phyloP scores from a whole-genome alignment of 148 eudicot species.

The Rhododendron mucronatum region DNA sequence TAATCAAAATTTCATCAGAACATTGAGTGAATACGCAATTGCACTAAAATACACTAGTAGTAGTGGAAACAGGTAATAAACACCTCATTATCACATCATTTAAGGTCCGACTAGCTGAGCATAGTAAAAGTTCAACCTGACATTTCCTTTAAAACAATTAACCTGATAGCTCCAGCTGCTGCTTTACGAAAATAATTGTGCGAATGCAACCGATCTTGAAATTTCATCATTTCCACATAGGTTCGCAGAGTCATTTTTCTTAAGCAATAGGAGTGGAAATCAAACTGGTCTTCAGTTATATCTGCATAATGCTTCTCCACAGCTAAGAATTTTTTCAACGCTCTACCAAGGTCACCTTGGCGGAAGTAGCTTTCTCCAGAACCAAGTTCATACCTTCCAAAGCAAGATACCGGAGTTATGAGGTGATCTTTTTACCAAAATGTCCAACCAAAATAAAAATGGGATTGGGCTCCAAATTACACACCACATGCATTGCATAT shows the following conservation, averaged over 20 bases:
- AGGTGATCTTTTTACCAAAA: background rate
- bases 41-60: background rate
- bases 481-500: slow-evolving; percentile 99
- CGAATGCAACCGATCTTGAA: slow-evolving; percentile 95
- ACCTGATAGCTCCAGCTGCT: slow-evolving; percentile 62
- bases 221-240: slow-evolving; percentile 88
- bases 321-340: slow-evolving; percentile 85
- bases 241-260: slow-evolving; percentile 96
- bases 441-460: background rate
- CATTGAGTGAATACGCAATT: background rate
- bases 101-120: background rate
- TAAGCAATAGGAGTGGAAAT: slow-evolving; percentile 95
- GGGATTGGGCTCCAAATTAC: slow-evolving; percentile 2
- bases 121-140: background rate
- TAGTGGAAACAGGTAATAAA: background rate
- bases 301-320: slow-evolving; percentile 99
- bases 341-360: slow-evolving; percentile 92
- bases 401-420: background rate
- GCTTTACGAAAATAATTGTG: slow-evolving; percentile 92
- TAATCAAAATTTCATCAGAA: background rate
- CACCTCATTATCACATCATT: slow-evolving; percentile 2
- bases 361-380: slow-evolving; percentile 98
- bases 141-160: background rate
- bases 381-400: slow-evolving; percentile 89
- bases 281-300: slow-evolving; percentile 96